phyloP scores from a whole-genome alignment of 768 basidiomycete species.

The Tricholoma bakamatsutake region DNA sequence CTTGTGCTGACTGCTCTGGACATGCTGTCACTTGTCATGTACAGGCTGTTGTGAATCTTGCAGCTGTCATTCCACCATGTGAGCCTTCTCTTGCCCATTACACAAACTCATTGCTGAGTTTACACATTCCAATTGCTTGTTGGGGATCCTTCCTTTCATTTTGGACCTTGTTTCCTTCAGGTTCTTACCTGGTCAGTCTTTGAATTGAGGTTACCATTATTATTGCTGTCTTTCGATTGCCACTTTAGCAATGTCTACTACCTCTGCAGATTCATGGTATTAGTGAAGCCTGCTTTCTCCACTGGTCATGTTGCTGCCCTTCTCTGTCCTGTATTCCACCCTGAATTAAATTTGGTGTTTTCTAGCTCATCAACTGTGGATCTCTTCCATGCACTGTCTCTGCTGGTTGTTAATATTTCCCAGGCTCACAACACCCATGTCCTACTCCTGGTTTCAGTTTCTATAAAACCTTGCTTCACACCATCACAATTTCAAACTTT shows the following conservation, averaged over 20 bases:
- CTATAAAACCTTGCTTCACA: neutral
- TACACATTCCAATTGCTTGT: neutral
- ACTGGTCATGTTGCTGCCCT: neutral
- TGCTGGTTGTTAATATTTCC: neutral
- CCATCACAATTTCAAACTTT: neutral
- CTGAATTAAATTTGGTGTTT: neutral
- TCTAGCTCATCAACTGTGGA: neutral
- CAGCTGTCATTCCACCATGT: neutral
- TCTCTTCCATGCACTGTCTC: neutral
- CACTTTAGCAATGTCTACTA: constrained; percentile 3
- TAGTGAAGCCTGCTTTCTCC: neutral
- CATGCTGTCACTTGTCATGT: neutral
- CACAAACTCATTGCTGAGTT: neutral
- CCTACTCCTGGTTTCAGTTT: neutral
- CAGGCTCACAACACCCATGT: neutral
- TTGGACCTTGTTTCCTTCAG: neutral
- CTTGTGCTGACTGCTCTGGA: neutral
- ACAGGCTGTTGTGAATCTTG: neutral
- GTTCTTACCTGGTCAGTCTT: neutral
- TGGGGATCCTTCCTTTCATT: neutral
- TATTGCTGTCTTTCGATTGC: neutral
- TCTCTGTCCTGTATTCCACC: neutral
- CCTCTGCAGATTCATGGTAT: neutral
- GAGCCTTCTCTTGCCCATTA: neutral
- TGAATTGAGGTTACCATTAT: neutral